A percentile compares a stretch with the other conserved stretches of the same genome.
These are phyloP conservation scores for Linum tenue DNA, from an alignment of 345 rosid genomes.

Conservation along the genomic window DNA sequence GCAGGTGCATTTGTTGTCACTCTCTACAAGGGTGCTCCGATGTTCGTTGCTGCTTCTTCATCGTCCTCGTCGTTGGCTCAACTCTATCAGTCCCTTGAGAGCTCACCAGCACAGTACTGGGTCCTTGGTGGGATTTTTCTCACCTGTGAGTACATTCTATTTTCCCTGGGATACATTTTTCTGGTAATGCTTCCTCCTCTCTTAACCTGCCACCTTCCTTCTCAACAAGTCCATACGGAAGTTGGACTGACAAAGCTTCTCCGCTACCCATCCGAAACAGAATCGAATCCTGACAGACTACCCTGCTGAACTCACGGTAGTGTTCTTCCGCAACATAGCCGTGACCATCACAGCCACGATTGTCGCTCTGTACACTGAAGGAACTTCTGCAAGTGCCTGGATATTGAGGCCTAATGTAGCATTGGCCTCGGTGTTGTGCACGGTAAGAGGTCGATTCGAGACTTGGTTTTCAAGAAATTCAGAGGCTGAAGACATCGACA, in stretches of 20 bases:
- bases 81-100: neutral
- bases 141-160: neutral
- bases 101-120: neutral
- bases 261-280: neutral
- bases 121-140: no score
- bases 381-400: neutral
- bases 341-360: neutral
- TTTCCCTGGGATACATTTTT: neutral
- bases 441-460: neutral
- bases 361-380: neutral
- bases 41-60: neutral
- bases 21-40: no score
- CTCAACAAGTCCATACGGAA: neutral
- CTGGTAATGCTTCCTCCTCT: neutral
- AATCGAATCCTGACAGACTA: neutral
- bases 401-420: neutral
- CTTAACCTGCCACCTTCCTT: neutral
- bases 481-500: neutral
- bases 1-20: slow-evolving; percentile 1
- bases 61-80: neutral
- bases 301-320: neutral
- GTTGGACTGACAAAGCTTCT: neutral
- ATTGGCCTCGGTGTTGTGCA: neutral
- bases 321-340: neutral
- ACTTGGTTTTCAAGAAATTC: no score